phyloP scores from a whole-genome alignment of 129 eudicot species.

The Arctium lappa region DNA sequence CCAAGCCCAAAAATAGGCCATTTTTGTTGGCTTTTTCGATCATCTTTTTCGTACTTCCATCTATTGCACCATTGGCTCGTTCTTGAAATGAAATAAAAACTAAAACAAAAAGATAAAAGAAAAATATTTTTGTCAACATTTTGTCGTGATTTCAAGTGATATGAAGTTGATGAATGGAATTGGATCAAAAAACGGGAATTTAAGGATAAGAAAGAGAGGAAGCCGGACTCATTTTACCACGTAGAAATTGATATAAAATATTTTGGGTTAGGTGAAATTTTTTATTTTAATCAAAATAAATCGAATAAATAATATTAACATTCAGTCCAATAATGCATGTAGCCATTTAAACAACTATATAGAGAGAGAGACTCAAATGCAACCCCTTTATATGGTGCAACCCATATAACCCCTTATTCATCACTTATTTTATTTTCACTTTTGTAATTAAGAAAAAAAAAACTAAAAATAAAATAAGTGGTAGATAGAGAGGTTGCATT shows the following conservation, averaged over 20 bases:
- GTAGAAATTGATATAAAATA: neutral
- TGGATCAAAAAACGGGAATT: neutral
- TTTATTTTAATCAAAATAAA: too few species aligned
- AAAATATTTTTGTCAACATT: conserved; percentile 8
- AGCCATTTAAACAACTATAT: too few species aligned
- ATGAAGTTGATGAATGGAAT: conserved; percentile 9
- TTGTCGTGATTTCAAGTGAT: neutral
- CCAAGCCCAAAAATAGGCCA: conserved; percentile 62
- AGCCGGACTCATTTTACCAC: neutral
- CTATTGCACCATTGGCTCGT: conserved; percentile 32
- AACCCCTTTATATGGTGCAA: too few species aligned
- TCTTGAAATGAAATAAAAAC: conserved; percentile 9
- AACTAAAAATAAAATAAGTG: too few species aligned
- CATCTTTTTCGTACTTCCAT: conserved; percentile 26
- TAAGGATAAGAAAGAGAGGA: neutral
- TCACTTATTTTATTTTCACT: too few species aligned
- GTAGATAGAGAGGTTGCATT: too few species aligned
- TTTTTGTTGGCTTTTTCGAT: conserved; percentile 39
- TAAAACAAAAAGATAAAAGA: conserved; percentile 1
- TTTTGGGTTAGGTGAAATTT: neutral
- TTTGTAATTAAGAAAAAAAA: too few species aligned
- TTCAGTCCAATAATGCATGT: neutral
- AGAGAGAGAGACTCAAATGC: too few species aligned
- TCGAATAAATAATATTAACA: neutral
- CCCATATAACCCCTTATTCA: too few species aligned